These are phyloP conservation scores for Kazachstania sp. DNA, from an alignment of 1,139 yeast species.

Conservation along the genomic window DNA sequence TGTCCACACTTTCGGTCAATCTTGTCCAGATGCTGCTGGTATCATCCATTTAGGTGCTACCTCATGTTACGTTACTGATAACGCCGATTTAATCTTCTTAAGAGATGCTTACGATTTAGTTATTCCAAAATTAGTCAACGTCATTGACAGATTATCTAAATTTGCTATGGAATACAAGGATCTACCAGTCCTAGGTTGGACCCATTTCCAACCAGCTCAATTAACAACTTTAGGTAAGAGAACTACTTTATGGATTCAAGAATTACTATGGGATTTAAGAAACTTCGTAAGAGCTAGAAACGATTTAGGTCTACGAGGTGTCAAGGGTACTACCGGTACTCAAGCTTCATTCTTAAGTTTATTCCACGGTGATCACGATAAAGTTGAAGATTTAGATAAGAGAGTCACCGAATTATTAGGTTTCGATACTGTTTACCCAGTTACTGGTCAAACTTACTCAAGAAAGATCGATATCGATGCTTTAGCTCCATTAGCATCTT, in stretches of 20 bases:
- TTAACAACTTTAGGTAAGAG: constrained; percentile 97
- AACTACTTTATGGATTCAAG: constrained; percentile 96
- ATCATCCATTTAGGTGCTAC: constrained; percentile 98
- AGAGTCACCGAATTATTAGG: constrained; percentile 90
- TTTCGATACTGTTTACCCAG: constrained; percentile 90
- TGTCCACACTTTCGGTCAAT: constrained; percentile 87
- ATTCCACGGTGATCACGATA: constrained; percentile 94
- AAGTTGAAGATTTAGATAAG: constrained; percentile 85
- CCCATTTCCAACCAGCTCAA: constrained; percentile 99
- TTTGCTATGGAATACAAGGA: constrained; percentile 91
- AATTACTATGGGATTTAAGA: constrained; percentile 93
- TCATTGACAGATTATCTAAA: constrained; percentile 77
- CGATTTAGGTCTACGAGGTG: constrained; percentile 95
- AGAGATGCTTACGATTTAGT: constrained; percentile 91
- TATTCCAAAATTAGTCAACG: constrained; percentile 92
- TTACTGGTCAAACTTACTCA: constrained; percentile 96
- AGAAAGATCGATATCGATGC: constrained; percentile 96
- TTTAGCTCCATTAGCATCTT: constrained; percentile 82
- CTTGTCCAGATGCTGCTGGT: constrained; percentile 95
- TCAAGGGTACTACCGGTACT: constrained; percentile 98
- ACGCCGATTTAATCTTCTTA: constrained; percentile 92
- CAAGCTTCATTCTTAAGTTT: constrained; percentile 92
- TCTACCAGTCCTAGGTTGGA: constrained; percentile 96
- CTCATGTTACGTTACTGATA: constrained; percentile 94
- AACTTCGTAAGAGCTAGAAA: constrained; percentile 93